phyloP scores from a whole-genome alignment of 768 basidiomycete genomes.

The Lepiota brunneoincarnata region DNA sequence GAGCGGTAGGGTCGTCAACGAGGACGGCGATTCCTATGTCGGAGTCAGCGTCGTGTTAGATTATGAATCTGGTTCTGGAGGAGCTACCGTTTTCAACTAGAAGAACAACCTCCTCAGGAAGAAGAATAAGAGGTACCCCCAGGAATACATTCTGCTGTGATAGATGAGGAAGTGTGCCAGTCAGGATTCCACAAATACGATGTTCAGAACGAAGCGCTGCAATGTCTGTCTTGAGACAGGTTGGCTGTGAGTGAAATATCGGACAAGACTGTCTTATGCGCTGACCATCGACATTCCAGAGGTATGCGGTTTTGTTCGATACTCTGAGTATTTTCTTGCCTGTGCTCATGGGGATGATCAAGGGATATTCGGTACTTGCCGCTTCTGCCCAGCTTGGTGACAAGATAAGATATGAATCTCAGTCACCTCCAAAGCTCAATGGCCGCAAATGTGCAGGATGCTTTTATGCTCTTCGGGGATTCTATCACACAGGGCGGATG shows the following conservation, averaged over 20 bases:
- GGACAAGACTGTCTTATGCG: neutral
- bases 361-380: conserved; percentile 7
- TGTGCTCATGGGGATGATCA: conserved; percentile 14
- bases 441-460: conserved; percentile 59
- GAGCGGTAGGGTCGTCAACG: conserved; percentile 66
- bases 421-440: conserved; percentile 28
- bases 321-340: conserved; percentile 61
- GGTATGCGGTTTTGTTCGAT: conserved; percentile 75
- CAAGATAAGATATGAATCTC: conserved; percentile 3
- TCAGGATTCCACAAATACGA: conserved; percentile 79
- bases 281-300: conserved; percentile 87
- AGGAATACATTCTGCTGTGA: conserved; percentile 97
- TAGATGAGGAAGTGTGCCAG: conserved; percentile 91
- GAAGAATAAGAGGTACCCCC: conserved; percentile 83
- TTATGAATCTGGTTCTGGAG: neutral
- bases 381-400: neutral
- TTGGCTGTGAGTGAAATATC: neutral
- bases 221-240: conserved; percentile 55
- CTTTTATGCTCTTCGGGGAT: conserved; percentile 77
- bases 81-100: conserved; percentile 76
- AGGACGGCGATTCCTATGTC: conserved; percentile 70
- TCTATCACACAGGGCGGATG: conserved; percentile 75
- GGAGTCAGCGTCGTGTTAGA: conserved; percentile 12
- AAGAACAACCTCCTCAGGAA: conserved; percentile 90
- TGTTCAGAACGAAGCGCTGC: conserved; percentile 76